Conservation (phyloP, 116 monocot genomes). For the Phalaenopsis hybrid region DNA sequence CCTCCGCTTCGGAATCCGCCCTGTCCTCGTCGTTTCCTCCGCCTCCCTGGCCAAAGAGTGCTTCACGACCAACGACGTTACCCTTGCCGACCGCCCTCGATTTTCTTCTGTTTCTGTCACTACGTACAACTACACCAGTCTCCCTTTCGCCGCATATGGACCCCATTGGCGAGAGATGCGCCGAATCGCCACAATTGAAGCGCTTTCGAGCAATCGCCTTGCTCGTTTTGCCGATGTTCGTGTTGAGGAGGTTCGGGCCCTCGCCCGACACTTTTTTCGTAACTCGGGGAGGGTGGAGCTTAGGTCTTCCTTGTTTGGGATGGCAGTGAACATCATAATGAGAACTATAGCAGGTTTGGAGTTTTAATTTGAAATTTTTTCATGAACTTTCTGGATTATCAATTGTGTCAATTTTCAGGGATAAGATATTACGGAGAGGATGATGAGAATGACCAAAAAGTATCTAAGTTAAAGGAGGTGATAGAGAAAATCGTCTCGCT, state of each 20-base stretch:
- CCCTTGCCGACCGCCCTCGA: constrained; percentile 12
- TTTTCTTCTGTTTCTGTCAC: neutral
- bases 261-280: constrained; percentile 4
- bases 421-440: constrained; percentile 7
- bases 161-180: constrained; percentile 19
- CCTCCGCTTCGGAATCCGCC: constrained; percentile 22
- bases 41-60: constrained; percentile 12
- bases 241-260: neutral
- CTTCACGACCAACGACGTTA: constrained; percentile 22
- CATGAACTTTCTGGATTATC: too few species aligned
- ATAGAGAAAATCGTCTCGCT: constrained; percentile 6
- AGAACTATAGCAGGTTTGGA: constrained; percentile 11
- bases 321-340: constrained; percentile 26
- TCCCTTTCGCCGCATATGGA: constrained; percentile 7
- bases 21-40: constrained; percentile 16
- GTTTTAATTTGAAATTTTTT: too few species aligned
- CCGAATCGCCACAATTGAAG: constrained; percentile 7
- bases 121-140: constrained; percentile 13
- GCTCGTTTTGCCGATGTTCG: neutral
- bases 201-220: constrained; percentile 8
- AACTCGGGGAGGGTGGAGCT: constrained; percentile 8
- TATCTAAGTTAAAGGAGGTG: constrained; percentile 5
- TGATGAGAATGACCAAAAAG: neutral
- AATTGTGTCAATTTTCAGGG: neutral
- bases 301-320: constrained; percentile 13